Evolutionary conservation across 2,329 filamentous ascomycete genomes (phyloP).

Genomic region (Curvularia hawaiiensis): DNA sequence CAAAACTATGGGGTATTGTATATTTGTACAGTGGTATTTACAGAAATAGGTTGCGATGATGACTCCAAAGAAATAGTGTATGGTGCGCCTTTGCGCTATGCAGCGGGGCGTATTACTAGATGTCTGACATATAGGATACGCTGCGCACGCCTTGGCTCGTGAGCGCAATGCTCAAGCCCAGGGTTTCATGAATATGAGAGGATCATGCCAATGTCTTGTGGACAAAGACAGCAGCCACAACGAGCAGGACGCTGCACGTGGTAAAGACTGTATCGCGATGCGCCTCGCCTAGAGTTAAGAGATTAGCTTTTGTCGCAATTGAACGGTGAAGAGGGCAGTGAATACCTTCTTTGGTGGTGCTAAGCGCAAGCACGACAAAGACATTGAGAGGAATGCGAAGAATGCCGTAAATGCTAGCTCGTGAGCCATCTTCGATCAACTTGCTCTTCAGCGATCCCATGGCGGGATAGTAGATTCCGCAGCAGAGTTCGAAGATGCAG

Average conservation of each 20-base stretch:
- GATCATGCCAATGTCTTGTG: conserved; percentile 31
- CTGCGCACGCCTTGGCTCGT: not conserved
- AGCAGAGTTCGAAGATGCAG: conserved; percentile 62
- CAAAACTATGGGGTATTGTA: not conserved
- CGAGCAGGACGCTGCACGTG: conserved; percentile 35
- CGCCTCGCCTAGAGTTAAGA: conserved; percentile 27
- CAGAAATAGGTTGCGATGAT: not conserved
- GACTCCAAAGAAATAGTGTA: not conserved
- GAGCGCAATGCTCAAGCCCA: not conserved
- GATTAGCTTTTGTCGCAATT: conserved; percentile 12
- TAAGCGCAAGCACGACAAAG: conserved; percentile 42
- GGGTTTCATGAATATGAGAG: not conserved
- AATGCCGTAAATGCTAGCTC: conserved; percentile 62
- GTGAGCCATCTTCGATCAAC: conserved; percentile 59
- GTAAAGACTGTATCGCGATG: conserved; percentile 41
- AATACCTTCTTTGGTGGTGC: conserved; percentile 41
- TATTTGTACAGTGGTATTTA: conserved; percentile 8
- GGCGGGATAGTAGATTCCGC: conserved; percentile 63
- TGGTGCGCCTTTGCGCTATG: not conserved
- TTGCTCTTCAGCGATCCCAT: conserved; percentile 61
- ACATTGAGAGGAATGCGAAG: conserved; percentile 63
- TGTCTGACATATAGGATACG: not conserved
- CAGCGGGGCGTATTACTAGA: not conserved
- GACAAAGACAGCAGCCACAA: conserved; percentile 35
- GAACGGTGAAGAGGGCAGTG: not conserved